Percentiles rank a stretch among this genome's conserved stretches.
Conservation (phyloP, 2,329 filamentous ascomycete species). For the Fusarium miscanthi region DNA sequence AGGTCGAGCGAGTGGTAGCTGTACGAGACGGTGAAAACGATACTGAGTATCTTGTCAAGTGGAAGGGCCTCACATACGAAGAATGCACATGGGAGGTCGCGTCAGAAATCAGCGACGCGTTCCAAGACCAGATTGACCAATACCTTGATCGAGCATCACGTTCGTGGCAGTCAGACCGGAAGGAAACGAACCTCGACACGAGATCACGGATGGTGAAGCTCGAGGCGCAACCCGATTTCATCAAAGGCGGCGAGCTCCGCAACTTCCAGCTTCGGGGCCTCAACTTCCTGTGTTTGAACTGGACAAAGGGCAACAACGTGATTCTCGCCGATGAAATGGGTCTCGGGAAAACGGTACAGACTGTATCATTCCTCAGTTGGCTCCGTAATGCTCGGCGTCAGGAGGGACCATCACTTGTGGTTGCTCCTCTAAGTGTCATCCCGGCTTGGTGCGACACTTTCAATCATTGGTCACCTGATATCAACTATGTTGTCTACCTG, state of each 20-base stretch:
- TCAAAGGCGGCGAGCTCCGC: constrained; percentile 85
- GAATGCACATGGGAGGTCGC: constrained; percentile 93
- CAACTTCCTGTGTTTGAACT: constrained; percentile 96
- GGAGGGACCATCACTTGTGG: constrained; percentile 94
- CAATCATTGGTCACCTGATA: constrained; percentile 92
- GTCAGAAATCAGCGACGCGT: constrained; percentile 78
- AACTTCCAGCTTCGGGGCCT: constrained; percentile 94
- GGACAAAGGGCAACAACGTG: constrained; percentile 93
- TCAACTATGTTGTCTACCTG: constrained; percentile 97
- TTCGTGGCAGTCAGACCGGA: constrained; percentile 81
- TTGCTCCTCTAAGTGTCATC: constrained; percentile 97
- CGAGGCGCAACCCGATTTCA: constrained; percentile 85
- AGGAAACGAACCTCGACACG: constrained; percentile 79
- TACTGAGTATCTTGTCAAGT: constrained; percentile 94
- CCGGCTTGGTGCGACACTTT: constrained; percentile 99
- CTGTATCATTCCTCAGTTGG: constrained; percentile 97
- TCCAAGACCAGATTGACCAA: constrained; percentile 90
- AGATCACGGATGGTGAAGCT: constrained; percentile 79
- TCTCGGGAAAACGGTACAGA: constrained; percentile 97
- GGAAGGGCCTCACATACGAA: constrained; percentile 94
- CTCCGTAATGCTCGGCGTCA: constrained; percentile 88
- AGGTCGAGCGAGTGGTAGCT: constrained; percentile 93
- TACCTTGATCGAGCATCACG: constrained; percentile 86
- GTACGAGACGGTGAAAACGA: constrained; percentile 82
- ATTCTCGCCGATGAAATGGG: constrained; percentile 99